Evolutionary conservation across 1,284 basidiomycete species (phyloP).

Genomic region (Trichosporon ovoides): DNA sequence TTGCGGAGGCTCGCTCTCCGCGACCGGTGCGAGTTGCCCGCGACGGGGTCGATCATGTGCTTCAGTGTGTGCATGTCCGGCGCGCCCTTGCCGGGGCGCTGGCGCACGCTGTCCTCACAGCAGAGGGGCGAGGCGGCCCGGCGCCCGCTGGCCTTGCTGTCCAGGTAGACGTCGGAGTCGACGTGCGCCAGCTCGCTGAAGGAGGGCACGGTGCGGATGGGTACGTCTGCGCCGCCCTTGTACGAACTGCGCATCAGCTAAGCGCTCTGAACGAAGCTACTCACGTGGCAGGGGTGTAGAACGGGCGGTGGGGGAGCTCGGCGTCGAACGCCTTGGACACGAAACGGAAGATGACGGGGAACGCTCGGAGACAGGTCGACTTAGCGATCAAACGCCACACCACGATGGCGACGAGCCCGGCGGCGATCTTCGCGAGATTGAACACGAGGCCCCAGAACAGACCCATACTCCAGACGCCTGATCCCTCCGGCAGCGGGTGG

Average conservation of each 20-base stretch:
- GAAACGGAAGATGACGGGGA: slow-evolving; percentile 73
- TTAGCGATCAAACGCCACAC: slow-evolving; percentile 80
- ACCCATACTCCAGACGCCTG: slow-evolving; percentile 11
- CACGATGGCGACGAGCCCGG: slow-evolving; percentile 59
- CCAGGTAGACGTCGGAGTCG: slow-evolving; percentile 31
- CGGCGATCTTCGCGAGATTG: slow-evolving; percentile 39
- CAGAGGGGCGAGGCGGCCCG: slow-evolving; percentile 6
- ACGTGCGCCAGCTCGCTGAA: slow-evolving; percentile 64
- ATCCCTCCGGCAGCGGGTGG: slow-evolving; percentile 1
- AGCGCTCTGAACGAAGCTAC: slow-evolving; percentile 10
- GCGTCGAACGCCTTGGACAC: slow-evolving; percentile 53
- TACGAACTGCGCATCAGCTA: slow-evolving; percentile 53
- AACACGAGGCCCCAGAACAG: slow-evolving; percentile 28
- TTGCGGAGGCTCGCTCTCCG: neutral
- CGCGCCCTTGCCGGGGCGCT: neutral
- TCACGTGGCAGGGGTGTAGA: slow-evolving; percentile 79
- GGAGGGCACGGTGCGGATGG: slow-evolving; percentile 69
- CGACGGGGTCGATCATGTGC: slow-evolving; percentile 11
- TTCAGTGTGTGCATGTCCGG: neutral
- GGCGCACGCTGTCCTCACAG: slow-evolving; percentile 2
- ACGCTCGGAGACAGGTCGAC: slow-evolving; percentile 61
- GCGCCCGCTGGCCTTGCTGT: neutral
- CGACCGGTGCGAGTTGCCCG: slow-evolving; percentile 8
- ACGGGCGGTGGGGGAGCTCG: slow-evolving; percentile 71
- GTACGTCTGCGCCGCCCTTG: slow-evolving; percentile 58